Evolutionary conservation across 306 rosid genomes (phyloP).

Genomic region (Dalbergia cochinchinensis): DNA sequence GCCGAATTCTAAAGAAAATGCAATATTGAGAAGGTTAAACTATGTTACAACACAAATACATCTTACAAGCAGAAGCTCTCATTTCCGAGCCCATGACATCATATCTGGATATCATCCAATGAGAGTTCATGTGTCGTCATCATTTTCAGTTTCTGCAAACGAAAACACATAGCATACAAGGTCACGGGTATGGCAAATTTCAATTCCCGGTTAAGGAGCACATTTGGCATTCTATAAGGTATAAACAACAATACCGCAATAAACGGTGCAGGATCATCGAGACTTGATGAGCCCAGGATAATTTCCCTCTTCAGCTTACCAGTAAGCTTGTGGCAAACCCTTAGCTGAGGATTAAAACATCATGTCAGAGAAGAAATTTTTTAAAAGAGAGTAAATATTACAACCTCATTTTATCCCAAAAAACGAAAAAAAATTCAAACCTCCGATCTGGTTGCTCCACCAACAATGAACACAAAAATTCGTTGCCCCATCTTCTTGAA

Average conservation of each 20-base stretch:
- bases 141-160: constrained; percentile 85
- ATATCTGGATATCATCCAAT: constrained; percentile 88
- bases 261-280: constrained; percentile 93
- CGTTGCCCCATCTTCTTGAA: constrained; percentile 91
- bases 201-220: constrained; percentile 27
- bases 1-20: constrained; percentile 39
- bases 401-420: background rate
- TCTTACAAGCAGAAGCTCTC: constrained; percentile 37
- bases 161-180: constrained; percentile 1
- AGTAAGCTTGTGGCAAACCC: constrained; percentile 96
- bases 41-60: constrained; percentile 48
- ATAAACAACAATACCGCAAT: constrained; percentile 66
- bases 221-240: constrained; percentile 9
- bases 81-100: constrained; percentile 46
- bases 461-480: constrained; percentile 87
- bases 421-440: constrained; percentile 47
- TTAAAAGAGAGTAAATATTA: background rate
- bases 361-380: constrained; percentile 16
- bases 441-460: constrained; percentile 99
- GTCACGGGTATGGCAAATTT: constrained; percentile 28
- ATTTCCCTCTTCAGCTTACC: constrained; percentile 85
- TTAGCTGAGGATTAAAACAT: constrained; percentile 68
- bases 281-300: constrained; percentile 86
- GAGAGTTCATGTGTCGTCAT: constrained; percentile 71
- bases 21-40: constrained; percentile 33